Conservation (phyloP, 805 yeast genomes). For the Candida rishiriensis region DNA sequence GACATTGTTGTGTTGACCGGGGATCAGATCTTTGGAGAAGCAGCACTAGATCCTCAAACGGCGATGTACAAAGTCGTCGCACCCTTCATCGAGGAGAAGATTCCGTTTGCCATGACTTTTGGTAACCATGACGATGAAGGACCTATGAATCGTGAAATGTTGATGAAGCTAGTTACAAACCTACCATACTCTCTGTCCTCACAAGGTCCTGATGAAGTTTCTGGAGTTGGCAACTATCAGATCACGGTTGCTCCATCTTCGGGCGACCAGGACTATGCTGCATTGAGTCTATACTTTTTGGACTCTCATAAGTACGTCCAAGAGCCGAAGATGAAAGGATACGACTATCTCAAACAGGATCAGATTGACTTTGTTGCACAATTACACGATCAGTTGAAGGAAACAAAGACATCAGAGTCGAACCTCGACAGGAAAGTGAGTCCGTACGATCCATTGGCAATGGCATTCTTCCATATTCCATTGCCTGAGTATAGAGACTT, state of each 20-base stretch:
- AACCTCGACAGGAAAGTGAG: neutral
- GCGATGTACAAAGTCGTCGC: constrained; percentile 71
- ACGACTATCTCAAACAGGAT: constrained; percentile 66
- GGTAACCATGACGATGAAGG: constrained; percentile 98
- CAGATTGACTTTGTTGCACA: constrained; percentile 18
- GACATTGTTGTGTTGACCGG: constrained; percentile 86
- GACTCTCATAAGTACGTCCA: constrained; percentile 80
- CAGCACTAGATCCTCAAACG: constrained; percentile 75
- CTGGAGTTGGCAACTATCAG: constrained; percentile 82
- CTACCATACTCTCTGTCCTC: constrained; percentile 68
- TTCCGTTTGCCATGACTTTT: constrained; percentile 81
- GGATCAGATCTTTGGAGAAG: constrained; percentile 83
- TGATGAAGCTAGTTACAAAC: constrained; percentile 50
- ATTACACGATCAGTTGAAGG: constrained; percentile 4
- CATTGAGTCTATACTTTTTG: constrained; percentile 64
- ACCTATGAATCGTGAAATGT: constrained; percentile 49
- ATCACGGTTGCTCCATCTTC: constrained; percentile 44
- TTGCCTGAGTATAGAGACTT: constrained; percentile 71
- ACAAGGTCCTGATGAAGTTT: constrained; percentile 60
- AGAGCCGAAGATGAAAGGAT: constrained; percentile 68
- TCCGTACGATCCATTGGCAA: constrained; percentile 47
- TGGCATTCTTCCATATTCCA: constrained; percentile 96
- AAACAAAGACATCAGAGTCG: constrained; percentile 1
- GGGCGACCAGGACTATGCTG: constrained; percentile 30
- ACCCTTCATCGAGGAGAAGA: constrained; percentile 60